Evolutionary conservation across 2,329 filamentous ascomycete species (phyloP).

Genomic region (Raffaelea albimanens): DNA sequence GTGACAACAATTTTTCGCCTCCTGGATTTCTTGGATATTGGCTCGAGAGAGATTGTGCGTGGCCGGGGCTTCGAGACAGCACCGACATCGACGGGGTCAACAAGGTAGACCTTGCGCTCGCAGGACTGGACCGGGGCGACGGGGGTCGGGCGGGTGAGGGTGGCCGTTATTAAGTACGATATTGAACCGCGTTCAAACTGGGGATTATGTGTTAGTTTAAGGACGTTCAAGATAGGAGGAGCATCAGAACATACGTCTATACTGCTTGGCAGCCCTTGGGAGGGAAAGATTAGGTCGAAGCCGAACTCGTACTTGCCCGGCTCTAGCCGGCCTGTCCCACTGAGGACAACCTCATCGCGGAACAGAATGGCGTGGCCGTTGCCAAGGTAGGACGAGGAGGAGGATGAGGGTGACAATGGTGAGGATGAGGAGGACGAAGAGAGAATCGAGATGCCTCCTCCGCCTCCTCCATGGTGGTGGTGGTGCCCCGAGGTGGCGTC

Average conservation of each 20-base stretch:
- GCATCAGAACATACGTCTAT: slow-evolving; percentile 84
- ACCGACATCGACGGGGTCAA: slow-evolving; percentile 80
- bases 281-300: slow-evolving; percentile 26
- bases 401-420: neutral
- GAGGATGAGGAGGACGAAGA: slow-evolving; percentile 1
- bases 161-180: slow-evolving; percentile 83
- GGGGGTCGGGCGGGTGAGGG: slow-evolving; percentile 77
- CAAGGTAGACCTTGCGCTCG: slow-evolving; percentile 69
- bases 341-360: slow-evolving; percentile 71
- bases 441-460: slow-evolving; percentile 7
- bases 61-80: slow-evolving; percentile 64
- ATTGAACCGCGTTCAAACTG: slow-evolving; percentile 94
- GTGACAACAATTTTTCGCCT: slow-evolving; percentile 46
- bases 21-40: slow-evolving; percentile 62
- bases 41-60: slow-evolving; percentile 77
- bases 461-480: slow-evolving; percentile 45
- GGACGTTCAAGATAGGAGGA: too few relatives aligned
- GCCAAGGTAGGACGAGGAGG: slow-evolving; percentile 45
- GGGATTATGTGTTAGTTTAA: neutral
- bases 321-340: slow-evolving; percentile 66
- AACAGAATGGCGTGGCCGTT: slow-evolving; percentile 75
- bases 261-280: slow-evolving; percentile 61
- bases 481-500: slow-evolving; percentile 46
- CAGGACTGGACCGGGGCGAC: slow-evolving; percentile 73
- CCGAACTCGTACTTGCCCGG: slow-evolving; percentile 72